phyloP scores from a whole-genome alignment of 352 stramenopile species.

The Proteromonas lacertae region DNA sequence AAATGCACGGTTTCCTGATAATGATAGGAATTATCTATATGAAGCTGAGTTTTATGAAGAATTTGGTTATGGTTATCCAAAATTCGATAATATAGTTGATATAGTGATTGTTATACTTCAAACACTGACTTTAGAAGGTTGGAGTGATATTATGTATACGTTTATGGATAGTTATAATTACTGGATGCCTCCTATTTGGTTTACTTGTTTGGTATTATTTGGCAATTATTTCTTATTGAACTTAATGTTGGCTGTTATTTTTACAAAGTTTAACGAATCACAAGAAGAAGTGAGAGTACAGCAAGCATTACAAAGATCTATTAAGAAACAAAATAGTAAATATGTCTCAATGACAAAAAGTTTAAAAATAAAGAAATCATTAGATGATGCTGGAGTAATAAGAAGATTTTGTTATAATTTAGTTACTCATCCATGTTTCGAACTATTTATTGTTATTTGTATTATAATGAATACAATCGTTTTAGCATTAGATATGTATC shows the following conservation, averaged over 20 bases:
- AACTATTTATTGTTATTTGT: slow-evolving; percentile 7
- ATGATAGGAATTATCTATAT: too few species aligned
- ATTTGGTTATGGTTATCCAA: too few species aligned
- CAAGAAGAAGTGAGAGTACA: not conserved
- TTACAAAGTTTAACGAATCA: slow-evolving; percentile 22
- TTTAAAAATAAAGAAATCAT: not conserved
- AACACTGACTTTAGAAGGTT: slow-evolving; percentile 59
- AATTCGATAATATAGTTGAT: slow-evolving; percentile 52
- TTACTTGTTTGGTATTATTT: slow-evolving; percentile 46
- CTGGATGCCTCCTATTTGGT: slow-evolving; percentile 28
- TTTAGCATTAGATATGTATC: slow-evolving; percentile 31
- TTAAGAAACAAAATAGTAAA: too few species aligned
- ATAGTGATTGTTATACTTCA: slow-evolving; percentile 67
- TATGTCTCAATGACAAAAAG: not conserved
- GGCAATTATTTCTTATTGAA: slow-evolving; percentile 73
- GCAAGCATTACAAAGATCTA: too few species aligned
- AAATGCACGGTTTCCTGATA: slow-evolving; percentile 14
- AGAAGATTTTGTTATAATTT: too few species aligned
- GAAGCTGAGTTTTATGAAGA: too few species aligned
- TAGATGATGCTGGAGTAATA: not conserved
- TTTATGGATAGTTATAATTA: slow-evolving; percentile 4
- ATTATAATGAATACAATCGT: slow-evolving; percentile 36
- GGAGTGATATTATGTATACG: slow-evolving; percentile 9
- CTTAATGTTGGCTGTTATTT: slow-evolving; percentile 49
- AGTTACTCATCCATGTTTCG: not conserved